These are phyloP conservation scores for Lentinula aciculospora DNA, from an alignment of 768 basidiomycete species.

Conservation along the genomic window DNA sequence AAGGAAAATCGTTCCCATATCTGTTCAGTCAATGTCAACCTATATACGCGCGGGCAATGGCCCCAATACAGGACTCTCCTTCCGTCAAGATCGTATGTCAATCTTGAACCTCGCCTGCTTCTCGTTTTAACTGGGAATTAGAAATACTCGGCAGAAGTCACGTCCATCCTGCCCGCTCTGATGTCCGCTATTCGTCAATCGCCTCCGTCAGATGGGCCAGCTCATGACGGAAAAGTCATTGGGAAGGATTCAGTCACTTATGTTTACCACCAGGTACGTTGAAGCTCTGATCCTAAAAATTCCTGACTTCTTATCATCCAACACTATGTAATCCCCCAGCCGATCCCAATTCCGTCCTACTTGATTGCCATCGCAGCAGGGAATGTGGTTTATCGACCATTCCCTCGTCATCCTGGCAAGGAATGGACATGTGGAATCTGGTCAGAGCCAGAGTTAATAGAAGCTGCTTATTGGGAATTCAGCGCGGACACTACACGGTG, in stretches of 20 bases:
- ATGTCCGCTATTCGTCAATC: constrained; percentile 79
- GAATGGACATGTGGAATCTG: constrained; percentile 84
- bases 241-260: constrained; percentile 75
- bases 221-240: constrained; percentile 68
- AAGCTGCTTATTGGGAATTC: constrained; percentile 83
- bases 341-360: constrained; percentile 83
- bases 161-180: constrained; percentile 77
- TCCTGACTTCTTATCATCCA: background rate
- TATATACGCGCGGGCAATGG: constrained; percentile 77
- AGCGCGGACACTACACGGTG: constrained; percentile 78
- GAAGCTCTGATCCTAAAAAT: background rate
- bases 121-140: constrained; percentile 19
- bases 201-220: constrained; percentile 63
- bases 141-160: constrained; percentile 82
- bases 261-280: constrained; percentile 66
- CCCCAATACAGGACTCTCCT: constrained; percentile 85
- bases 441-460: constrained; percentile 83
- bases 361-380: constrained; percentile 90
- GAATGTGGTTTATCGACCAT: constrained; percentile 68
- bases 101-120: background rate
- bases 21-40: constrained; percentile 93
- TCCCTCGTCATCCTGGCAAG: constrained; percentile 53
- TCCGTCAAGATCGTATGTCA: constrained; percentile 72
- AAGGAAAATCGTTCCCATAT: constrained; percentile 79
- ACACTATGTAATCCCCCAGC: constrained; percentile 37